Evolutionary conservation across 164 flowering plant species (phyloP).

Genomic region (Vitis amurensis): DNA sequence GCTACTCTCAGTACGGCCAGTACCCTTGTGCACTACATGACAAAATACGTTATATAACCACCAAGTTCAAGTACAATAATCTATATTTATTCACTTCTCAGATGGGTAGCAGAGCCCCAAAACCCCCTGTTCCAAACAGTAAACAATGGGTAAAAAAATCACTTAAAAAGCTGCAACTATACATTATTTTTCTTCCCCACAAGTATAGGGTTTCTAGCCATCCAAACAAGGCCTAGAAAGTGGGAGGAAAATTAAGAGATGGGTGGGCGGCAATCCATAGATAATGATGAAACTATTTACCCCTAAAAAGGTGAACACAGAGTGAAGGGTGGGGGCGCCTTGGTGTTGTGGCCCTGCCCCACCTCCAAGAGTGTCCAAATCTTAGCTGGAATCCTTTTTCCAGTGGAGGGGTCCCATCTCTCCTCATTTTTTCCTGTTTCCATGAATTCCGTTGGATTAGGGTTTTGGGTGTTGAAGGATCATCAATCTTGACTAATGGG

Average conservation of each 20-base stretch:
- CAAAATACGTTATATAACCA: no score
- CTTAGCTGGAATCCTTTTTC: neutral
- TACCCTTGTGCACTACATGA: neutral
- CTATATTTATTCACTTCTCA: no score
- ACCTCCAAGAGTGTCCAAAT: neutral
- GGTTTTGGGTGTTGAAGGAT: no score
- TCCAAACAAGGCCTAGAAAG: conserved; percentile 7
- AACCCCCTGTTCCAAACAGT: neutral
- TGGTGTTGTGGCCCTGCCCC: neutral
- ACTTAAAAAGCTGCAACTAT: conserved; percentile 13
- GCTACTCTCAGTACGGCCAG: neutral
- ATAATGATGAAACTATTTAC: conserved; percentile 12
- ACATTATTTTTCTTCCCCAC: neutral
- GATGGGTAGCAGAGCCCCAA: neutral
- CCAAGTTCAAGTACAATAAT: no score
- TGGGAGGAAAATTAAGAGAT: neutral
- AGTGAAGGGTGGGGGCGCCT: conserved; percentile 4
- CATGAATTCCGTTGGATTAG: no score
- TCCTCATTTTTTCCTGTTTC: no score
- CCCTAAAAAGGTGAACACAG: conserved; percentile 5
- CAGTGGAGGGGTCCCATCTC: neutral
- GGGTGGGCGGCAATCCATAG: conserved; percentile 9
- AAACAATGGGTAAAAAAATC: neutral
- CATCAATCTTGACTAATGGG: no score
- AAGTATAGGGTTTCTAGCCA: neutral